These are phyloP conservation scores for Oryza brachyantha DNA, from an alignment of 176 grass and related monocot genomes.

Conservation along the genomic window DNA sequence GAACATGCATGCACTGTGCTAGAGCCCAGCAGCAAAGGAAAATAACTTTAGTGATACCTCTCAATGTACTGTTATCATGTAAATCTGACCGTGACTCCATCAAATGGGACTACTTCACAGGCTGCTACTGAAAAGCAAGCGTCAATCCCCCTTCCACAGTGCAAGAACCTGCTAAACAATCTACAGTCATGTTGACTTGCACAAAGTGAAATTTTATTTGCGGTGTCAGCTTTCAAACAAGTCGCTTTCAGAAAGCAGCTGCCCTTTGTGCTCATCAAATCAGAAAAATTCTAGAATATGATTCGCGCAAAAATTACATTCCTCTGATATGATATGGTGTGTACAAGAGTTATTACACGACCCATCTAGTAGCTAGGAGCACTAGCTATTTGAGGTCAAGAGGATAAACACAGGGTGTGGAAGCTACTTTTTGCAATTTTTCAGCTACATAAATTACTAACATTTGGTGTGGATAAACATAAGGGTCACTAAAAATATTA, in stretches of 20 bases:
- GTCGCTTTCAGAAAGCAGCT: slow-evolving; percentile 20
- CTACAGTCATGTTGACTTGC: slow-evolving; percentile 28
- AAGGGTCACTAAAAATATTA: neutral
- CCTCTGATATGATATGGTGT: slow-evolving; percentile 8
- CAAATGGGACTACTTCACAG: neutral
- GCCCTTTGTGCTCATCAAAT: neutral
- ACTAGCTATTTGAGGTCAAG: neutral
- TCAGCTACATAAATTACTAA: neutral
- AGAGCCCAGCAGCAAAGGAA: neutral
- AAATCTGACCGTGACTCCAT: neutral
- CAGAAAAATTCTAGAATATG: neutral
- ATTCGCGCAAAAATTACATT: neutral
- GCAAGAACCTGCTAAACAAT: neutral
- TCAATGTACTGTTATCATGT: neutral
- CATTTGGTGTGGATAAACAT: neutral
- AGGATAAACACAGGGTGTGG: neutral
- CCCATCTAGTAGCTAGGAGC: neutral
- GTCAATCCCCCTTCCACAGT: neutral
- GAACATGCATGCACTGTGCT: neutral
- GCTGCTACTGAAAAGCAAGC: neutral
- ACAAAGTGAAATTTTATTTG: slow-evolving; percentile 7
- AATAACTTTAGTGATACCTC: neutral
- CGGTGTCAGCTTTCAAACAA: slow-evolving; percentile 11
- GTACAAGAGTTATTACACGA: neutral
- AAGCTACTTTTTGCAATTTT: neutral